Conservation (phyloP, 345 rosid species). For the Cardamine chenopodiifolia region DNA sequence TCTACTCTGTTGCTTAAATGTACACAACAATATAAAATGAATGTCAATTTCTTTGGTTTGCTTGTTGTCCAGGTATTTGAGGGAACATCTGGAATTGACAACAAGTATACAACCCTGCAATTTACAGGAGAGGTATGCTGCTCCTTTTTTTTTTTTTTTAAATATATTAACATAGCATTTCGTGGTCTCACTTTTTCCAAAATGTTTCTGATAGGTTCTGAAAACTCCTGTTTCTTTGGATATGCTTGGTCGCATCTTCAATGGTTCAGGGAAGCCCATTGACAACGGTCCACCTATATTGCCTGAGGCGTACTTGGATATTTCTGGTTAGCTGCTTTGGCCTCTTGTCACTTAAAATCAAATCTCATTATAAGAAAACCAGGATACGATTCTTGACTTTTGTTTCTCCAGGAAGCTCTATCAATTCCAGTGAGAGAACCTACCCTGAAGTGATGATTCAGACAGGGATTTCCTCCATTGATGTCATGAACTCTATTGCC, state of each 20-base stretch:
- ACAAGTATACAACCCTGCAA: constrained; percentile 89
- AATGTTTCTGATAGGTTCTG: no score
- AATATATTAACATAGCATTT: neutral
- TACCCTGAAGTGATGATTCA: constrained; percentile 99
- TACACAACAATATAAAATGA: neutral
- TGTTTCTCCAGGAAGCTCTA: no score
- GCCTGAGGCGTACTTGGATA: constrained; percentile 97
- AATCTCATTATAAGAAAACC: neutral
- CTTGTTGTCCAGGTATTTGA: no score
- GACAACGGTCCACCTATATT: constrained; percentile 98
- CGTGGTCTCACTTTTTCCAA: no score
- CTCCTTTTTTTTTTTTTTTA: neutral
- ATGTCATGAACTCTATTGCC: constrained; percentile 99
- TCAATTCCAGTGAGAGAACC: constrained; percentile 99
- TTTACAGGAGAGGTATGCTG: constrained; percentile 98
- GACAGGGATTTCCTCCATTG: constrained; percentile 98
- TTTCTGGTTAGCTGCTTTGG: no score
- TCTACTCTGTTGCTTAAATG: neutral
- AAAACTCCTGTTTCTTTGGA: constrained; percentile 96
- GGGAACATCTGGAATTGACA: constrained; percentile 97
- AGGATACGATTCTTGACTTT: neutral
- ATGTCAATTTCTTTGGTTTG: no score
- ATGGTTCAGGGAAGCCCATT: constrained; percentile 99
- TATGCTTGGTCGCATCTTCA: constrained; percentile 99
- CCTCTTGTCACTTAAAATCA: neutral